phyloP scores from a whole-genome alignment of 192 early-diverging fungal genomes.

The Umbelopsis sp. region DNA sequence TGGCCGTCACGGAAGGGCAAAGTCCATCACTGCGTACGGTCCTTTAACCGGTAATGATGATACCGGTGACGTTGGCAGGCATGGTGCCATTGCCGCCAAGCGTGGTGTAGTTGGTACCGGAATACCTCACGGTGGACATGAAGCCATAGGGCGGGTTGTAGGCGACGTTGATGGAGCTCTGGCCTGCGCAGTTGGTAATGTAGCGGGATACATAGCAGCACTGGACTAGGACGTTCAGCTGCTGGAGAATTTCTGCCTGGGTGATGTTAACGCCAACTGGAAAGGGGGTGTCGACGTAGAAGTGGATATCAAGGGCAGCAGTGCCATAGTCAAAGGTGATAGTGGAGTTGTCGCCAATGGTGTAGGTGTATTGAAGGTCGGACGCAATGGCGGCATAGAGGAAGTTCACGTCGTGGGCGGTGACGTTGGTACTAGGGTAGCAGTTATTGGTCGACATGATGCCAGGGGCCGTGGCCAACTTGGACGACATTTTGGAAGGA shows the following conservation, averaged over 20 bases:
- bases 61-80: slow-evolving; percentile 15
- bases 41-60: slow-evolving; percentile 17
- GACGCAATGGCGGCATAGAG: slow-evolving; percentile 13
- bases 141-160: slow-evolving; percentile 12
- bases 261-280: slow-evolving; percentile 13
- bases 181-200: slow-evolving; percentile 11
- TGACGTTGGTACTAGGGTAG: slow-evolving; percentile 9
- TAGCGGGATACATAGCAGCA: slow-evolving; percentile 7
- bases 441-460: slow-evolving; percentile 10
- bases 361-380: slow-evolving; percentile 15
- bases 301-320: slow-evolving; percentile 8
- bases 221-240: slow-evolving; percentile 13
- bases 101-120: slow-evolving; percentile 10
- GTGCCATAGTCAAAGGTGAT: slow-evolving; percentile 15
- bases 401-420: slow-evolving; percentile 16
- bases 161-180: slow-evolving; percentile 10
- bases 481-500: slow-evolving; percentile 10
- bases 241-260: slow-evolving; percentile 16
- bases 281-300: slow-evolving; percentile 15
- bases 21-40: slow-evolving; percentile 1
- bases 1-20: not conserved
- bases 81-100: slow-evolving; percentile 11
- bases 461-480: slow-evolving; percentile 2
- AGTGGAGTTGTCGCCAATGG: slow-evolving; percentile 13
- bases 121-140: slow-evolving; percentile 8